A percentile compares a stretch with the other conserved stretches of the same genome.
phyloP scores from a whole-genome alignment of 148 eudicot species.

The Rhododendron griersonianum region DNA sequence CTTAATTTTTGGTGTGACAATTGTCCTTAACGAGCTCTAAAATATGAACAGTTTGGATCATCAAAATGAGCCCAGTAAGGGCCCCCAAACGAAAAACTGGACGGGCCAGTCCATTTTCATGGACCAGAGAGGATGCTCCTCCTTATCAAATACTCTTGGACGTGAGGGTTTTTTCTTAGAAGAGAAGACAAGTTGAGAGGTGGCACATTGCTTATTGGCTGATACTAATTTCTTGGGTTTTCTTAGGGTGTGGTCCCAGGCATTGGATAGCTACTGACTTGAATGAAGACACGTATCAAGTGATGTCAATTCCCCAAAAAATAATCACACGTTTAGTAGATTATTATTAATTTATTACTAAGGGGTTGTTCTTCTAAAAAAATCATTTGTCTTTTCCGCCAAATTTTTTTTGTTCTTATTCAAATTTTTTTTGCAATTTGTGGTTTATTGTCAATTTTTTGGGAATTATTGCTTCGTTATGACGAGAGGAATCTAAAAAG shows the following conservation, averaged over 20 bases:
- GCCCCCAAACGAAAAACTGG: not conserved
- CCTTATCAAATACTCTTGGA: not conserved
- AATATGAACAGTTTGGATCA: not conserved
- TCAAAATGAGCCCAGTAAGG: not conserved
- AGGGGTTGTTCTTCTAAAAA: no score
- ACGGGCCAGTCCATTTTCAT: not conserved
- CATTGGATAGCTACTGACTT: not conserved
- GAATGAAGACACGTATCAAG: constrained; percentile 5
- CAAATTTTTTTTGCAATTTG: no score
- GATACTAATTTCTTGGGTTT: not conserved
- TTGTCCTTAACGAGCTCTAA: not conserved
- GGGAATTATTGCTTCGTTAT: no score
- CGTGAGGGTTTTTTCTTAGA: not conserved
- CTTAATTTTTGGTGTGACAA: not conserved
- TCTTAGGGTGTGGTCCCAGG: not conserved
- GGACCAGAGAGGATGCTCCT: not conserved
- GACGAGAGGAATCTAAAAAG: no score
- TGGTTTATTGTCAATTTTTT: no score
- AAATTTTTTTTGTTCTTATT: no score
- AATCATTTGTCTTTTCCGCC: no score
- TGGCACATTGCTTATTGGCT: not conserved
- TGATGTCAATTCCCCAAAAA: not conserved
- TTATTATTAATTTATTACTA: not conserved
- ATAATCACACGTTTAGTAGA: not conserved
- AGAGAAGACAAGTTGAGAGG: not conserved